Conservation (phyloP, 129 eudicot species). For the Saposhnikovia divaricata region DNA sequence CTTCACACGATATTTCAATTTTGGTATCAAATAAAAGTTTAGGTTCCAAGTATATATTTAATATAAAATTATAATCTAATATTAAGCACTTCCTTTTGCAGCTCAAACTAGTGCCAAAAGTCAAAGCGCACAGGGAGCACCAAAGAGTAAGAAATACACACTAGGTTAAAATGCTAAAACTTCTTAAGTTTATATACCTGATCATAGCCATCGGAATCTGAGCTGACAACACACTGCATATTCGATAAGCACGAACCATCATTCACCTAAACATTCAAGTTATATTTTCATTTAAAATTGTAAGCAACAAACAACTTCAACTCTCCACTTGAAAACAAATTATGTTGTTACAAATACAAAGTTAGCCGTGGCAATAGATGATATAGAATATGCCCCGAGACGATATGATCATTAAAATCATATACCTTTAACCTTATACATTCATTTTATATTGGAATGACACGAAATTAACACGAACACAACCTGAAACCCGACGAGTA, state of each 20-base stretch:
- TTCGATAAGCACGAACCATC: conserved; percentile 95
- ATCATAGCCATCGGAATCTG: conserved; percentile 91
- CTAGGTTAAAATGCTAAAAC: not conserved
- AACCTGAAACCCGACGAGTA: conserved; percentile 10
- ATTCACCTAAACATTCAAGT: conserved; percentile 48
- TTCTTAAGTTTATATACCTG: conserved; percentile 38
- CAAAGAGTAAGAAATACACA: not conserved
- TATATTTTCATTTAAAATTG: not conserved
- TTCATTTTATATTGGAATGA: no score
- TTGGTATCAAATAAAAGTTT: no score
- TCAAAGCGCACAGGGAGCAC: no score
- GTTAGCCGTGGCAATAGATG: no score
- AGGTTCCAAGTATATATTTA: no score
- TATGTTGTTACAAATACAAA: not conserved
- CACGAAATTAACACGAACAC: not conserved
- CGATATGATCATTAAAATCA: not conserved
- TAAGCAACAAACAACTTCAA: not conserved
- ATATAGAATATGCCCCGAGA: no score
- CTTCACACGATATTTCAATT: no score
- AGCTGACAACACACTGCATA: conserved; percentile 83
- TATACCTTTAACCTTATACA: not conserved
- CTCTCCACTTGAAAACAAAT: not conserved
- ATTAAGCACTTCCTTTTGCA: no score
- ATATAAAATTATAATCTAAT: no score
- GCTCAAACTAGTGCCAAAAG: not conserved